These are phyloP conservation scores for Colletotrichum aenigma DNA, from an alignment of 2,329 filamentous ascomycete genomes.

Conservation along the genomic window DNA sequence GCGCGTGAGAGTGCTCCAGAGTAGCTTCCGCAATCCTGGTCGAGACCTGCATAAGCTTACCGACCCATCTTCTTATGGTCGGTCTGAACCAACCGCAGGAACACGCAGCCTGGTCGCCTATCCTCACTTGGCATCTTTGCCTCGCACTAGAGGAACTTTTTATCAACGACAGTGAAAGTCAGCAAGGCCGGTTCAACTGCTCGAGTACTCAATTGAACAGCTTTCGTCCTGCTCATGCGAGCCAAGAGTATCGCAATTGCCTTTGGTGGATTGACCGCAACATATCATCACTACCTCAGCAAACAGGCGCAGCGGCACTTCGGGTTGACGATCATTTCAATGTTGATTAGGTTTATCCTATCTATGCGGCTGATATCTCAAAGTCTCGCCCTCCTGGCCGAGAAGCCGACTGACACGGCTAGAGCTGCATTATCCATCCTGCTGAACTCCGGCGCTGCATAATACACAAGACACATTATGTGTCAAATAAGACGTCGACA, in stretches of 20 bases:
- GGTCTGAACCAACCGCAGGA: background rate
- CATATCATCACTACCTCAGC: background rate
- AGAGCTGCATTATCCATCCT: background rate
- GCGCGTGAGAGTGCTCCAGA: background rate
- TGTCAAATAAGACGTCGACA: background rate
- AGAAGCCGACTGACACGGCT: background rate
- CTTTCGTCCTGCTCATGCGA: background rate
- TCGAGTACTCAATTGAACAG: background rate
- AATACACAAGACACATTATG: background rate
- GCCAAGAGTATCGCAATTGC: background rate
- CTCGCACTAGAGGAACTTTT: background rate
- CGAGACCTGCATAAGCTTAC: background rate
- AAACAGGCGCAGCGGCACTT: background rate
- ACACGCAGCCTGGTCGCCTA: background rate
- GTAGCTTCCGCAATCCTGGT: background rate
- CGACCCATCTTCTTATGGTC: background rate
- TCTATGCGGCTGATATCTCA: background rate
- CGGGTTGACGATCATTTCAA: background rate
- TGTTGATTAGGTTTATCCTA: background rate
- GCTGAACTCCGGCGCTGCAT: conserved; percentile 11
- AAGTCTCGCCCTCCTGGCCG: background rate
- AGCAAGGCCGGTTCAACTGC: background rate
- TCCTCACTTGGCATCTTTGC: background rate
- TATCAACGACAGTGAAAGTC: background rate
- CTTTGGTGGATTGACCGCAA: background rate